Conservation (phyloP, 2,329 filamentous ascomycete genomes). For the Teratosphaeria epicoccoides region DNA sequence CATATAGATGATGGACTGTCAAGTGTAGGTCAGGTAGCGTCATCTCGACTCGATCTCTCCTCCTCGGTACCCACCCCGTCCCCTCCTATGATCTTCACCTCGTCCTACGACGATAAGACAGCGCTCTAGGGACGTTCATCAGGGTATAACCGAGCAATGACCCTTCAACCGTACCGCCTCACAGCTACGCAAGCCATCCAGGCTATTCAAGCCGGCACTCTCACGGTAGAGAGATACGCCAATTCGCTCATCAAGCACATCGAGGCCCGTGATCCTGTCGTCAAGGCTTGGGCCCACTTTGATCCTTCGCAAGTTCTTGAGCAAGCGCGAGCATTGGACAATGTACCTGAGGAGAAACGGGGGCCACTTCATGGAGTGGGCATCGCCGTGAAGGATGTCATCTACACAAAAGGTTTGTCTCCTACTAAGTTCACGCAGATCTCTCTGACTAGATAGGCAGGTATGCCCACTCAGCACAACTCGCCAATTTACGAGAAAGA, state of each 20-base stretch:
- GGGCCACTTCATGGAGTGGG: conserved; percentile 49
- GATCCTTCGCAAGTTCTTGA: conserved; percentile 37
- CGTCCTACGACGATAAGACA: background rate
- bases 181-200: conserved; percentile 3
- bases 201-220: background rate
- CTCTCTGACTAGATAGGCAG: background rate
- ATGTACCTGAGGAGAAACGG: conserved; percentile 36
- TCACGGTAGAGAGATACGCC: conserved; percentile 43
- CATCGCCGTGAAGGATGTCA: conserved; percentile 51
- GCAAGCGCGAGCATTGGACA: conserved; percentile 42
- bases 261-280: conserved; percentile 32
- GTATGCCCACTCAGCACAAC: conserved; percentile 49
- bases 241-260: conserved; percentile 39
- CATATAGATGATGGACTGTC: too few relatives aligned
- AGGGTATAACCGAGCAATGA: background rate
- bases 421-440: background rate
- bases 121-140: too few relatives aligned
- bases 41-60: background rate
- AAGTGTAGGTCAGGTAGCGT: background rate
- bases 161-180: background rate
- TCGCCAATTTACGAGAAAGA: conserved; percentile 44
- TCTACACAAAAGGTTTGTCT: conserved; percentile 41
- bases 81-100: background rate
- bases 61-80: background rate
- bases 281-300: conserved; percentile 44